A percentile compares a stretch with the other conserved stretches of the same genome.
phyloP scores from a whole-genome alignment of 2,329 filamentous ascomycete genomes.

The Nemania sp. region DNA sequence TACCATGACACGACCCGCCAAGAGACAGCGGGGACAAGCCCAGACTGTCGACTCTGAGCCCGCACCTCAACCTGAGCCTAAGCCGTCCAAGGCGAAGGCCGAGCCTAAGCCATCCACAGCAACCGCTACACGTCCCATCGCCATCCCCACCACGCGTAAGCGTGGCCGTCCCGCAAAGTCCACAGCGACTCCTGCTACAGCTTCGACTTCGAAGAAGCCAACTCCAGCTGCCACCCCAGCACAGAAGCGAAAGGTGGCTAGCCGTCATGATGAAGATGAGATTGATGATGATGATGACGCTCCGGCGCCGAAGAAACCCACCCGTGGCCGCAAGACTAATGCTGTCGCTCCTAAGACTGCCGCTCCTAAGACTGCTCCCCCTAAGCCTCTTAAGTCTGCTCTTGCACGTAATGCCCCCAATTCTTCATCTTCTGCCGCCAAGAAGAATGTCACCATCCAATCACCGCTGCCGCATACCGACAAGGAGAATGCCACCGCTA shows the following conservation, averaged over 20 bases:
- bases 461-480: no score
- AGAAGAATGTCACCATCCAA: no score
- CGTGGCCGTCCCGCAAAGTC: slow-evolving; percentile 44
- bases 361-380: slow-evolving; percentile 39
- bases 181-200: slow-evolving; percentile 32
- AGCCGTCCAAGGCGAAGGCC: no score
- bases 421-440: no score
- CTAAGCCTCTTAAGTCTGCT: slow-evolving; percentile 46
- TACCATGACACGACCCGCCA: slow-evolving; percentile 40
- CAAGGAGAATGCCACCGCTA: slow-evolving; percentile 58
- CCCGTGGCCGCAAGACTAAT: slow-evolving; percentile 42
- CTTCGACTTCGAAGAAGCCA: slow-evolving; percentile 26
- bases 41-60: slow-evolving; percentile 45
- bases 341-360: slow-evolving; percentile 44
- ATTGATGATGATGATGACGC: slow-evolving; percentile 32
- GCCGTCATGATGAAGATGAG: slow-evolving; percentile 31
- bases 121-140: slow-evolving; percentile 4
- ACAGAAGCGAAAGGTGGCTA: slow-evolving; percentile 38
- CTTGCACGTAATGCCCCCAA: slow-evolving; percentile 39
- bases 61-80: slow-evolving; percentile 38
- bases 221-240: slow-evolving; percentile 37
- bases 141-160: slow-evolving; percentile 21
- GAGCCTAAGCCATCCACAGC: background rate
- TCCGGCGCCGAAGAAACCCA: slow-evolving; percentile 44
- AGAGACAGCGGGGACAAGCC: slow-evolving; percentile 51